phyloP scores from a whole-genome alignment of 331 rosid species.

The Stylosanthes scabra region DNA sequence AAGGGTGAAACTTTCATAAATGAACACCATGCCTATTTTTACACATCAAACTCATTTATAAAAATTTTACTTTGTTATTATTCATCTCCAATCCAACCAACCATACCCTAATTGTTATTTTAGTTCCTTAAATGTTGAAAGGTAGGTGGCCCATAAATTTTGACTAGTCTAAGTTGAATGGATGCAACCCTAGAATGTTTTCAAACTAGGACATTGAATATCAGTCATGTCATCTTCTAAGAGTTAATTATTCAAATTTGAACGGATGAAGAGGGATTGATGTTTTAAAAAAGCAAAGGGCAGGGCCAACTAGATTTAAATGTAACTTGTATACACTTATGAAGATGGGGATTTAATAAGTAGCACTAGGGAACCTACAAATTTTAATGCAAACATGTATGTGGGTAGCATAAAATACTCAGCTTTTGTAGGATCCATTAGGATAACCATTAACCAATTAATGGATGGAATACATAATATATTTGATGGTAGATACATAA shows the following conservation, averaged over 20 bases:
- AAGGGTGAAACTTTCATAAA: too few relatives aligned
- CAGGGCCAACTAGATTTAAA: neutral
- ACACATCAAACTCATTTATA: neutral
- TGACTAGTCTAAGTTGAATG: neutral
- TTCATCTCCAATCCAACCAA: too few relatives aligned
- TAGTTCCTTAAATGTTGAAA: neutral
- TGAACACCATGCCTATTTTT: too few relatives aligned
- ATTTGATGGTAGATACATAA: neutral
- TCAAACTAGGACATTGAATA: conserved; percentile 13
- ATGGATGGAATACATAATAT: neutral
- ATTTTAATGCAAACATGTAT: conserved; percentile 8
- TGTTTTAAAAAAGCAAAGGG: neutral
- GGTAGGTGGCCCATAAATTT: neutral
- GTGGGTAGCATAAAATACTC: neutral
- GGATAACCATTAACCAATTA: neutral
- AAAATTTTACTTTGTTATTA: neutral
- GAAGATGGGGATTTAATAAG: neutral
- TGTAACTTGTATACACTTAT: neutral
- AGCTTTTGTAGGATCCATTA: conserved; percentile 7
- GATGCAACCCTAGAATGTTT: neutral
- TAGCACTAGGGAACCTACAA: neutral
- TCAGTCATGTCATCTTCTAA: neutral
- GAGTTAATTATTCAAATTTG: conserved; percentile 9
- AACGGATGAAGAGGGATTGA: conserved; percentile 6
- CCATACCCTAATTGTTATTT: neutral